Evolutionary conservation across 805 yeast species (phyloP).

Genomic region (Candida xyloterini): DNA sequence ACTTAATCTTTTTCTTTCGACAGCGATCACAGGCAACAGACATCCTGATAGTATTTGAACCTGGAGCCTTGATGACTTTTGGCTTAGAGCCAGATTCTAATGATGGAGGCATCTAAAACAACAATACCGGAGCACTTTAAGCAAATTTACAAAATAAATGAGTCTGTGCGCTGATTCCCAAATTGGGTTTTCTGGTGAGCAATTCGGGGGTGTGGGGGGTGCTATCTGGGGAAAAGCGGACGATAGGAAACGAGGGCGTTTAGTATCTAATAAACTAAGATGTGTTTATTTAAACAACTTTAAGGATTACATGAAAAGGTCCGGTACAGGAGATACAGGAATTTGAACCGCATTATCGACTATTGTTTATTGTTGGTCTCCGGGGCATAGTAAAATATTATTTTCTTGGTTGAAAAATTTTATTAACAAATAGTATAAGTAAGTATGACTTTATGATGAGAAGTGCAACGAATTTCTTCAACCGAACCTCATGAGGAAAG

Average conservation of each 20-base stretch:
- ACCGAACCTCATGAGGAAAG: constrained; percentile 31
- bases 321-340: too few species aligned
- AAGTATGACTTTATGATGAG: constrained; percentile 27
- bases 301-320: too few species aligned
- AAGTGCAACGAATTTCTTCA: constrained; percentile 38
- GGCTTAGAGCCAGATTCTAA: constrained; percentile 18
- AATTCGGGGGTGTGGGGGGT: constrained; percentile 12
- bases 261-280: neutral
- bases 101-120: constrained; percentile 1
- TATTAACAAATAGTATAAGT: neutral
- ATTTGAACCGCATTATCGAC: neutral
- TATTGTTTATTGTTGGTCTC: neutral
- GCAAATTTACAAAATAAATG: neutral
- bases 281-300: neutral
- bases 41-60: constrained; percentile 61
- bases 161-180: constrained; percentile 1
- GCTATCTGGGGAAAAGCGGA: constrained; percentile 2
- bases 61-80: constrained; percentile 66
- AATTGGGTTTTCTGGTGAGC: constrained; percentile 7
- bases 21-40: constrained; percentile 94
- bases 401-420: constrained; percentile 4
- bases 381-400: neutral
- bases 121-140: too few species aligned
- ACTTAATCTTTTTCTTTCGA: constrained; percentile 71
- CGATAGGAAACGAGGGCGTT: too few species aligned